Evolutionary conservation across 306 rosid species (phyloP), one percentile per base, ranked within the genome.

Genomic region (Rosa persica): DNA sequence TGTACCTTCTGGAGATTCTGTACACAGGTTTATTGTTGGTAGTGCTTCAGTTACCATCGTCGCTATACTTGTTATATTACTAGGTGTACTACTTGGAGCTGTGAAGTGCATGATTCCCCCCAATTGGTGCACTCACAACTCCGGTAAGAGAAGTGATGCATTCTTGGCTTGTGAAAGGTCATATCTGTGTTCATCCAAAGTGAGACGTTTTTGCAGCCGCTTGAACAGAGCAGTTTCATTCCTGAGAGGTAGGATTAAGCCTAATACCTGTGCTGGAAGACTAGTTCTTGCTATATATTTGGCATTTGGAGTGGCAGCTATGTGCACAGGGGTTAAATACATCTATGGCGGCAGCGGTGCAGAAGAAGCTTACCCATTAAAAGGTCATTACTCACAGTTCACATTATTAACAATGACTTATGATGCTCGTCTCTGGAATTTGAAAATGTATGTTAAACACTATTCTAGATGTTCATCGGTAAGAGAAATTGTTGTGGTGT

Each of bases 371-470:
- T 96, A 96, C 79, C 93, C 89, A 0, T 72, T 65, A 76, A 86
- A 87, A 81, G 96, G 92, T 70, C 93, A 89, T 52, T 86, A 93
- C 81, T 93, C 99, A 0, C 97, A 96, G 87, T 96, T 96, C 91
- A 93, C 99, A 20, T 73, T 96, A 73, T 70, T 96, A 74, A 91
- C 99, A 54, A 96, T 96, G 99, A 96, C 99, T 57, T 96, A 93
- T 5, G 99, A 93, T 19, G 99, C 99, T 36, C 93, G 99, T 43
- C 87, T 96, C 49, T 96, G 99, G 99, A 96, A 96, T 84, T 85
- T 96, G 83, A 93, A 93, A 81, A 88, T 96, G 93, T 93, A 90
- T 61, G 90, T 90, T 80, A 93, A 86, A 80, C 99, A 96, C 78
- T 96, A 96, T 83, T 96, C 99, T 0, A 86, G 98, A 71, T 96